Base-by-base conservation (phyloP, 2,329 filamentous ascomycete genomes). In the Thielaviopsis musarum region DNA sequence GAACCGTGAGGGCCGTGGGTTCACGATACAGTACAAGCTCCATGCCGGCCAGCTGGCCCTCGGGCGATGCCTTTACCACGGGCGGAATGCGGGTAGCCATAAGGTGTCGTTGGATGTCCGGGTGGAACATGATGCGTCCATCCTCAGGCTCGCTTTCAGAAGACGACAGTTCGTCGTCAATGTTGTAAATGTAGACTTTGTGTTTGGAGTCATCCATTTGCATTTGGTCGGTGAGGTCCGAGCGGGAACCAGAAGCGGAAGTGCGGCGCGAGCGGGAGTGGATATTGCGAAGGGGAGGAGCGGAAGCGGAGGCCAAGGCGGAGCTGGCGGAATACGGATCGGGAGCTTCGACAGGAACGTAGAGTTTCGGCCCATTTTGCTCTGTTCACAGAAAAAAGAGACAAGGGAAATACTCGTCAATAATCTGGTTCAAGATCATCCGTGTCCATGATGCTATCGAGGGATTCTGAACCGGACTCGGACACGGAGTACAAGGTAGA, bases 171-270 rank as follows among this genome's bases (percentile, higher is more conserved):
- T 97, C 91, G 65, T 86, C 86, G 68, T 95, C 90, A 10, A 98
- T 77, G 70, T 94, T 84, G 74, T 91, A 85, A 65, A 98, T 90
- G 76, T 93, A 96, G 62, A 96, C 82, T 67, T 86, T 88, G 73
- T 95, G 78, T 66, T 87, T 87, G 34, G 87, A 85, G 71, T 95
- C 85, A 72, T 97, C 91, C 62, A 97, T 69, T 60, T 86, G 79
- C 91, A 97, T 96, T 63, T 80, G 73, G 21, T 68, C 67, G 54
- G 64, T 57, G 57, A 62, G 64, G 54, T 64, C 59, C 52, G 64
- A 56, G 56, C 63, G 61, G 51, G 52, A 61, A 55, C 49, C 59
- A 52, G 48, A 53, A 28, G 52, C 52, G 9, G 59, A 38, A 19
- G 21, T 22, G 38, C 9, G 53, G 52, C 24, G 28, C 28, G 52